A percentile compares a stretch with the other conserved stretches of the same genome.
phyloP scores from a whole-genome alignment of 1,284 basidiomycete species.

The Microstroma glucosiphilum region DNA sequence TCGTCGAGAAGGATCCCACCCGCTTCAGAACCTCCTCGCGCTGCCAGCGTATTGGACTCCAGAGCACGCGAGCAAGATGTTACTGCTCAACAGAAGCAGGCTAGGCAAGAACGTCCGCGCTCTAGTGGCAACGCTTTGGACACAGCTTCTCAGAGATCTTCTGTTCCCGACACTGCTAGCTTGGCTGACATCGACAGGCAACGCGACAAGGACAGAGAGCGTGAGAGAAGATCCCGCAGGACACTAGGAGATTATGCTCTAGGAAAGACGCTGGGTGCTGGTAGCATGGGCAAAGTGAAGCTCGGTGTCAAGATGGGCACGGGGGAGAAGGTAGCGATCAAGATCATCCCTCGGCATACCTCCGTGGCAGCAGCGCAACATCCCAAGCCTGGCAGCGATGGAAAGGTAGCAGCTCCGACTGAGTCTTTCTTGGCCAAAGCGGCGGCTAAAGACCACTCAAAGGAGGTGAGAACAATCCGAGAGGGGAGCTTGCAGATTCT shows the following conservation, averaged over 20 bases:
- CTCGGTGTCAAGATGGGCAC: slow-evolving; percentile 81
- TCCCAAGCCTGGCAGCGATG: slow-evolving; percentile 43
- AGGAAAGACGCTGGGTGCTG: slow-evolving; percentile 92
- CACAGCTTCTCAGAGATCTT: slow-evolving; percentile 17
- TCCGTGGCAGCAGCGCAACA: slow-evolving; percentile 55
- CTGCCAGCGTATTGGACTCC: slow-evolving; percentile 32
- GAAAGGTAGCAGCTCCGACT: slow-evolving; percentile 41
- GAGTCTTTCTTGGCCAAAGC: slow-evolving; percentile 41
- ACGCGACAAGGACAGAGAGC: slow-evolving; percentile 24
- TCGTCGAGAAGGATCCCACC: slow-evolving; percentile 12
- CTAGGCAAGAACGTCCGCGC: slow-evolving; percentile 16
- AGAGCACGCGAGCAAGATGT: slow-evolving; percentile 22
- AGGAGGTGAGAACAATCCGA: slow-evolving; percentile 89
- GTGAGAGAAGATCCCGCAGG: slow-evolving; percentile 32
- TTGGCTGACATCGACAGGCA: slow-evolving; percentile 19
- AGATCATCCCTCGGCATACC: slow-evolving; percentile 83
- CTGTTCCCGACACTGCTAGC: not conserved
- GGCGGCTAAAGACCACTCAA: slow-evolving; percentile 75
- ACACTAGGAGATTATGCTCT: slow-evolving; percentile 84
- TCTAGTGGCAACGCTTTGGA: slow-evolving; percentile 21
- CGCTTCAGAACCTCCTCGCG: slow-evolving; percentile 26
- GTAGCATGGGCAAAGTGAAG: slow-evolving; percentile 99
- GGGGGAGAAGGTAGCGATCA: slow-evolving; percentile 95
- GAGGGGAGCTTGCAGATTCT: slow-evolving; percentile 89
- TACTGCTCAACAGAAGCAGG: slow-evolving; percentile 19